Evolutionary conservation across 2,329 filamentous ascomycete species (phyloP), one percentile per base, ranked within the genome.

Genomic region (Cylindrodendrum hubeiense): DNA sequence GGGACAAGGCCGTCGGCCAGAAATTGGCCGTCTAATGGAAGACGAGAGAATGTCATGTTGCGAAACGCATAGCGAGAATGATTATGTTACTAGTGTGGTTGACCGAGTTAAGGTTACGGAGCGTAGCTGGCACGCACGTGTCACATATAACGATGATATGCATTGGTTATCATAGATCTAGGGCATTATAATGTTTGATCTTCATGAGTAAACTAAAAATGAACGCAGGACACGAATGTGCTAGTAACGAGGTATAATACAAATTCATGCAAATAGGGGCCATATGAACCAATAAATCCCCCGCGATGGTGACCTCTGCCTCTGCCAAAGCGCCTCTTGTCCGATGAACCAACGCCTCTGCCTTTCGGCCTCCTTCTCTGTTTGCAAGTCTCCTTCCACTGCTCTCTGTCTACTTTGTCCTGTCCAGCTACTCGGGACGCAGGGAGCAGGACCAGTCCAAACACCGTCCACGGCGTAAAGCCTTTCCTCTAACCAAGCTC

Each of bases 1-100:
- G 94, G 94, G 79, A 81, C 9, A 65, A 72, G 9, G 70, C 76
- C 24, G 74, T 82, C 28, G 72, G 67, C 28, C 67, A 71, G 56
- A 63, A 65, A n/a, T 49, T 72, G 22, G 26, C 55, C 17, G 22
- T 19, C 19, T 41, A 5, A 39, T n/a, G 13, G 33, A 26, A n/a
- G 30, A 30, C 17, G 8, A n/a, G 19, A n/a, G 3, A 39, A 8
- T 22, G 17, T 33, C 7, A 9, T 47, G 13, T 33, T 47, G 13
- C 21, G n/a, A 9, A 15, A 22, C n/a, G 10, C 5, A 21, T 21
- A 15, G 10, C n/a, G 30, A 21, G 26, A 6, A 5, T 50, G 47
- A 15, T 22, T 13, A 22, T 21, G 47, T 33, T 21, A 15, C 10
- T 10, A 50, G 30, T 33, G 26, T 19, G 10, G n/a, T 33, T 49